phyloP scores from a whole-genome alignment of 441 rosid species.

The Pelargonium hybrid region DNA sequence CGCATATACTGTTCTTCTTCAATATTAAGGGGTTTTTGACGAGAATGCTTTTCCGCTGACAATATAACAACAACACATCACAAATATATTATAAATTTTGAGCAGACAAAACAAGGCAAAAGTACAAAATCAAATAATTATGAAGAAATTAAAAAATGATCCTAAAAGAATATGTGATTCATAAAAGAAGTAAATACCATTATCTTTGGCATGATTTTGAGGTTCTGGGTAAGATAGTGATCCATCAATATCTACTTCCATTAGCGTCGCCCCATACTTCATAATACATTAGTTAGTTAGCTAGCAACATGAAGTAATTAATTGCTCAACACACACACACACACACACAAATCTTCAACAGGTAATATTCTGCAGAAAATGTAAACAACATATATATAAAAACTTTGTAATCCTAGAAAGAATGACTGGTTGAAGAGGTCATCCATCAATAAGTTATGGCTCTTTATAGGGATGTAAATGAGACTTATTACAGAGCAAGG shows the following conservation, averaged over 20 bases:
- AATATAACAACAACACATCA: slow-evolving; percentile 2
- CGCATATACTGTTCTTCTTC: slow-evolving; percentile 89
- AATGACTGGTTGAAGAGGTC: background rate
- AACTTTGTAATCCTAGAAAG: background rate
- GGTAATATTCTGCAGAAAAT: background rate
- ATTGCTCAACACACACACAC: background rate
- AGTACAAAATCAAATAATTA: background rate
- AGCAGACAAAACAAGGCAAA: background rate
- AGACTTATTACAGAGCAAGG: background rate
- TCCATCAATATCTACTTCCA: slow-evolving; percentile 79
- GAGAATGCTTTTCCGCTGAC: slow-evolving; percentile 54
- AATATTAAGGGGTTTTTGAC: slow-evolving; percentile 60
- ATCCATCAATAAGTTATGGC: background rate
- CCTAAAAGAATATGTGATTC: background rate
- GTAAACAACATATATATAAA: background rate
- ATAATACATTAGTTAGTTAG: slow-evolving; percentile 16
- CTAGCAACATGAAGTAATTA: background rate
- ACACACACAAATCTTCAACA: background rate
- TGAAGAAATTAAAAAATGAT: background rate
- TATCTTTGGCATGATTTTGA: slow-evolving; percentile 35
- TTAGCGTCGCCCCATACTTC: slow-evolving; percentile 67
- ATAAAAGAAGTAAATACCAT: slow-evolving; percentile 26
- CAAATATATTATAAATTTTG: background rate
- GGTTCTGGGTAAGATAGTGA: slow-evolving; percentile 56
- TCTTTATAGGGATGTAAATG: no score